Evolutionary conservation across 2,329 filamentous ascomycete species (phyloP), one percentile per base, ranked within the genome.

Genomic region (Bertia moriformis): DNA sequence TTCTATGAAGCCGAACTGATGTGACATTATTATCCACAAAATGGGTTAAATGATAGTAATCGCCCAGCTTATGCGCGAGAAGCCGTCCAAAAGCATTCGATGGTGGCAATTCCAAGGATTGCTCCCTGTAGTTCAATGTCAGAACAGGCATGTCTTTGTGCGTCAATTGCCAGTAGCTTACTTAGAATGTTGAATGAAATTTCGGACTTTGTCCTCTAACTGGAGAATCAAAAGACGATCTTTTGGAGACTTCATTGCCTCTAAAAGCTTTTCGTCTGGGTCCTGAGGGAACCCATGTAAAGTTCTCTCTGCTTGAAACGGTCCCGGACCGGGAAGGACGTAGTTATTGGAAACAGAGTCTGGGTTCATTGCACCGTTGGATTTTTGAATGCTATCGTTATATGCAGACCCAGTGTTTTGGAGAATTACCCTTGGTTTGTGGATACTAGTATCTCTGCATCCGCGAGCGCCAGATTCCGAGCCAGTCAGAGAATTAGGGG

Each of bases 31-130:
- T 69, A 48, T 78, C 73, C 40, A 77, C 69, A 39, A 71, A 67
- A 58, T 79, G 75, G 22, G 71, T 73, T 41, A 80, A 61, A 47
- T 73, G 63, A 48, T 79, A 80, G 49, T 80, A 80, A 49, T 79
- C 75, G 14, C 74, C 75, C 41, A 79, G 61, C 50, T 76, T 75
- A 56, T 80, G 75, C 18, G 73, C 71, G 46, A 79, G 65, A 49
- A 80, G 66, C 41, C 75, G 61, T 45, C 75, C 75, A 52, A 78
- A 80, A 3, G 73, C 69, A 52, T 79, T 78, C 45, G 71, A 76
- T 39, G 75, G 73, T 3, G 74, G 73, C 20, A 80, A 51, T 45
- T 73, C 70, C 41, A 78, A 58, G 35, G 71, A 71, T 50, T 66
- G 65, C 46, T 74, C 71, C 46, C 67, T 73, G 41, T 24, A 15